Evolutionary conservation across 31 red algal genomes (phyloP).

Genomic region (Porphyra umbilicalis): DNA sequence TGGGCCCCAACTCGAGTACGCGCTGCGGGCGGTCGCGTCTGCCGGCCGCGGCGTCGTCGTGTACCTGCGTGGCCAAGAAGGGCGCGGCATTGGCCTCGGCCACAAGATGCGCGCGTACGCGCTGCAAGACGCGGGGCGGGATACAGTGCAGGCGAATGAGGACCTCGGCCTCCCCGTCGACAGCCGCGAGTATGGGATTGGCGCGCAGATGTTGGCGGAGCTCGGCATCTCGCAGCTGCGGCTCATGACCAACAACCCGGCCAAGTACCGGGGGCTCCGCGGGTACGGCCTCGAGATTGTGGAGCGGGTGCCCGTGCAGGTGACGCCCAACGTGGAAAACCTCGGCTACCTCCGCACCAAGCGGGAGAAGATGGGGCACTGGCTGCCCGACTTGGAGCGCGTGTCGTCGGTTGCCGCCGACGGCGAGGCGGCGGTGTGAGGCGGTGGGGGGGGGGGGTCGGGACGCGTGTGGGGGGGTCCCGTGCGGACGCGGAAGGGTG

Average conservation of each 20-base stretch:
- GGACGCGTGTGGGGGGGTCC: background rate
- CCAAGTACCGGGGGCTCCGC: constrained; percentile 83
- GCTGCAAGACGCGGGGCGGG: constrained; percentile 88
- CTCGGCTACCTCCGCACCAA: constrained; percentile 83
- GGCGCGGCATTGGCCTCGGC: constrained; percentile 91
- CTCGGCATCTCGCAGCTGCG: constrained; percentile 73
- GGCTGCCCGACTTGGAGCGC: constrained; percentile 23
- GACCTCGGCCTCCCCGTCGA: constrained; percentile 94
- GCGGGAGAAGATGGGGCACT: constrained; percentile 89
- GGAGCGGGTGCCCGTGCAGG: constrained; percentile 70
- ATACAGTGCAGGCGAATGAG: constrained; percentile 95
- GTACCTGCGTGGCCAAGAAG: constrained; percentile 96
- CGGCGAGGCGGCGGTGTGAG: background rate
- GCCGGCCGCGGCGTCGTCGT: constrained; percentile 79
- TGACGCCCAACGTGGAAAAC: constrained; percentile 77
- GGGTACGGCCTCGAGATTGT: constrained; percentile 82
- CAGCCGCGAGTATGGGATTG: constrained; percentile 93
- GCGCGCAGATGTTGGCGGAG: constrained; percentile 91
- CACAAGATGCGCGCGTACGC: constrained; percentile 97
- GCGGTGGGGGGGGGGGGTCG: background rate
- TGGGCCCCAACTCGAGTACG: constrained; percentile 83
- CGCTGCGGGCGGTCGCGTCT: constrained; percentile 64
- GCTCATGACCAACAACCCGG: constrained; percentile 99
- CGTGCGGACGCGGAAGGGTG: too few species aligned
- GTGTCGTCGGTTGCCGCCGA: background rate